Evolutionary conservation across 2,329 filamentous ascomycete genomes (phyloP).

Genomic region (Monilinia aucupariae): DNA sequence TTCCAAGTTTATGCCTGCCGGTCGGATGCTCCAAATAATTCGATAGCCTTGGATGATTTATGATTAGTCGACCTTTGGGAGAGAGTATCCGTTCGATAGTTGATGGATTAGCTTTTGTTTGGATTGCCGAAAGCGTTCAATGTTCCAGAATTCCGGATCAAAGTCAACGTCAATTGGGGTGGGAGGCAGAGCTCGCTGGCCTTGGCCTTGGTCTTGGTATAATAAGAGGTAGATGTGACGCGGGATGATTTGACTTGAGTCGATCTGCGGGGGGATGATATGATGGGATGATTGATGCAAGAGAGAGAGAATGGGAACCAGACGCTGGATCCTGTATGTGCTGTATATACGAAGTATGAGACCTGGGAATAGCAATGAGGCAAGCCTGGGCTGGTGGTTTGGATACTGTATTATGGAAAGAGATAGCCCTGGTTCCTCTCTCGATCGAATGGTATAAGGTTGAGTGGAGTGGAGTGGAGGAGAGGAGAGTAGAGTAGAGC

Average conservation of each 20-base stretch:
- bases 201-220: conserved; percentile 3
- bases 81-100: conserved; percentile 14
- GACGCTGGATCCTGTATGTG: conserved; percentile 13
- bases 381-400: conserved; percentile 11
- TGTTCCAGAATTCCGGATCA: conserved; percentile 1
- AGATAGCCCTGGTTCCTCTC: neutral
- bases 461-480: neutral
- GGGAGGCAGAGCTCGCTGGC: conserved; percentile 1
- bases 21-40: neutral
- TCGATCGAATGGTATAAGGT: neutral
- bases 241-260: neutral
- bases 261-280: neutral
- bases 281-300: conserved; percentile 5
- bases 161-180: neutral
- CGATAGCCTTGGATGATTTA: conserved; percentile 11
- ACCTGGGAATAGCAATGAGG: conserved; percentile 8
- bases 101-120: neutral
- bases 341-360: conserved; percentile 11
- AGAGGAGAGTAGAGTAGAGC: conserved; percentile 7
- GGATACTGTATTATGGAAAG: neutral
- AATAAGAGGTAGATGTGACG: conserved; percentile 2
- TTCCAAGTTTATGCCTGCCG: neutral
- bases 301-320: conserved; percentile 5
- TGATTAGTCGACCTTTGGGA: conserved; percentile 9
- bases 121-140: neutral